Evolutionary conservation across 2,329 filamentous ascomycete species (phyloP), one percentile per base, ranked within the genome.

Genomic region (Dactylella cylindrospora): DNA sequence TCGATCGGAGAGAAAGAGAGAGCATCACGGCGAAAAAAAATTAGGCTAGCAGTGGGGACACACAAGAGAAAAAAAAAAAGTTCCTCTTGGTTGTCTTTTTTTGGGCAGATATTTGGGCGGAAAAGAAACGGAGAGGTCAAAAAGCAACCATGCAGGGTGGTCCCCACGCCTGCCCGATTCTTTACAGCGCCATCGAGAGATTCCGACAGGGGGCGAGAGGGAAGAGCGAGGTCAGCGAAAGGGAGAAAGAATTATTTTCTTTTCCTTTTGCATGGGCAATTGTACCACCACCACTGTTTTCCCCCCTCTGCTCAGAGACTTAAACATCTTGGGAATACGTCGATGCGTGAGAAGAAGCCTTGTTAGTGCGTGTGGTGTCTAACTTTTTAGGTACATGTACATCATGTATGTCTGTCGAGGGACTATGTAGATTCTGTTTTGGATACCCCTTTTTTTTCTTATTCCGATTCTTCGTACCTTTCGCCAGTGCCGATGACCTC

Each of bases 161-260:
- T 62, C 55, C 54, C 57, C 57, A 62, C 57, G 57, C 57, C 57
- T 62, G 57, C 57, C 57, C 57, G 54, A 62, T 62, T 62, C 57
- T 62, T 62, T 41, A 38, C 57, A 62, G 43, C n/a, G n/a, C 46
- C 38, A 38, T 46, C 49, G 33, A 47, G 31, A 62, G 44, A 62
- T 62, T 62, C 57, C 50, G 49, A 62, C 57, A 62, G 57, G 57
- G 57, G 57, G 53, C n/a, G n/a, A n/a, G n/a, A n/a, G n/a, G n/a
- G n/a, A n/a, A n/a, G n/a, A 47, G 38, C 47, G 47, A 62, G 35
- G 47, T 54, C 57, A 54, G 57, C 57, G 55, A 53, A 62, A 52
- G 55, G 36, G 55, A 52, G 50, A 49, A 41, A n/a, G n/a, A n/a
- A n/a, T n/a, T n/a, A n/a, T n/a, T n/a, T n/a, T n/a, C n/a, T n/a